These are phyloP conservation scores for Tanacetum coccineum DNA, from an alignment of 129 eudicot species.

Conservation along the genomic window DNA sequence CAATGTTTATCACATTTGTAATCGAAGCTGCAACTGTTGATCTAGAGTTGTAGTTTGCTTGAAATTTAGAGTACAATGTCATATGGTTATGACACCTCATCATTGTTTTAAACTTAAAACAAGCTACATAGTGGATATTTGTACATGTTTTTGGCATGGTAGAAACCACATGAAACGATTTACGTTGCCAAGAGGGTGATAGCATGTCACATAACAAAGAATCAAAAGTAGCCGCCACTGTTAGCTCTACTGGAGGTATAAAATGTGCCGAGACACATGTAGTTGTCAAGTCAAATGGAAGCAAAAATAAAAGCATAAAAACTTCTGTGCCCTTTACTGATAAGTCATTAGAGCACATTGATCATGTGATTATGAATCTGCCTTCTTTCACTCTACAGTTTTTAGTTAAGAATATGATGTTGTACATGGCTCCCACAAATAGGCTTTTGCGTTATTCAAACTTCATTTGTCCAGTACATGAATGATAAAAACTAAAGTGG, in stretches of 20 bases:
- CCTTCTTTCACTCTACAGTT: slow-evolving; percentile 95
- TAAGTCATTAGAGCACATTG: slow-evolving; percentile 91
- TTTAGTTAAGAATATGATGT: slow-evolving; percentile 48
- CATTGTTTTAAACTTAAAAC: too few species aligned
- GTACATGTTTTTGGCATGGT: slow-evolving; percentile 13
- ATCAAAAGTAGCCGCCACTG: slow-evolving; percentile 25
- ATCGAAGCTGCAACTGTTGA: not conserved
- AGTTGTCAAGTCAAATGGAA: slow-evolving; percentile 48
- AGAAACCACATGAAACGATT: slow-evolving; percentile 25
- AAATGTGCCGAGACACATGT: slow-evolving; percentile 29
- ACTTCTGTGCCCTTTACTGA: slow-evolving; percentile 37
- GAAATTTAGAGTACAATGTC: too few species aligned
- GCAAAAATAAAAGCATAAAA: slow-evolving; percentile 59
- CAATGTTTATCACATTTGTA: too few species aligned
- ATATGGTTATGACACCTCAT: too few species aligned
- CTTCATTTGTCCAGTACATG: not conserved
- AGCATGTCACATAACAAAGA: slow-evolving; percentile 23
- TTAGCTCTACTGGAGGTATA: slow-evolving; percentile 48
- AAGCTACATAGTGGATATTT: slow-evolving; percentile 17
- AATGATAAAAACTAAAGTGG: slow-evolving; percentile 12
- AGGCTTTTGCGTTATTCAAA: not conserved
- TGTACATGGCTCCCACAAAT: not conserved
- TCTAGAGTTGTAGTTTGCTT: not conserved
- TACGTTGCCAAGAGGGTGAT: slow-evolving; percentile 22
- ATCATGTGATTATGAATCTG: slow-evolving; percentile 90